Evolutionary conservation across 2,329 filamentous ascomycete genomes (phyloP).

Genomic region (Cercospora janseana): DNA sequence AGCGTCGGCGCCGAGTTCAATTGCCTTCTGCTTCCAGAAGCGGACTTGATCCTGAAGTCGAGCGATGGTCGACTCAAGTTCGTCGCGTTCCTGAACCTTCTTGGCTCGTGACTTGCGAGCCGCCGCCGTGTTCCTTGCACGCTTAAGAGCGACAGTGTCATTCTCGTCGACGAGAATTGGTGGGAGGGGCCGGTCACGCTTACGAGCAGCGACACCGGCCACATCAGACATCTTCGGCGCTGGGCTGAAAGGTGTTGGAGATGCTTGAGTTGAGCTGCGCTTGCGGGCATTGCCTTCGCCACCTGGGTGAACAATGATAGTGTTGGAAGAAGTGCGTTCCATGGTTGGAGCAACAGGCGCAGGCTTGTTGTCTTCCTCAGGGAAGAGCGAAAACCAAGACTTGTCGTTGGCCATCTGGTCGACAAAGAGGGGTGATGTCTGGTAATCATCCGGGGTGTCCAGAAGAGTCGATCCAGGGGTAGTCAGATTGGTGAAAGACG

Average conservation of each 20-base stretch:
- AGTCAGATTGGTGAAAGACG: conserved; percentile 77
- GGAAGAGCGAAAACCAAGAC: conserved; percentile 74
- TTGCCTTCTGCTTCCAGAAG: conserved; percentile 33
- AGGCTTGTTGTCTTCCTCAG: conserved; percentile 45
- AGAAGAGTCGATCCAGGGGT: conserved; percentile 73
- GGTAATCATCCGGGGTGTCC: conserved; percentile 73
- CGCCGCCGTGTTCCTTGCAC: conserved; percentile 87
- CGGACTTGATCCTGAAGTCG: conserved; percentile 45
- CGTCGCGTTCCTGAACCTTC: conserved; percentile 73
- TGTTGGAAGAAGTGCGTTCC: conserved; percentile 43
- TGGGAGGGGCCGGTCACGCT: conserved; percentile 76
- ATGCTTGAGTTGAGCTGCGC: conserved; percentile 35
- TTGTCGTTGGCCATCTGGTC: conserved; percentile 55
- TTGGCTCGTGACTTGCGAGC: conserved; percentile 89
- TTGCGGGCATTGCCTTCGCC: conserved; percentile 36
- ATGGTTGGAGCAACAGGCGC: conserved; percentile 36
- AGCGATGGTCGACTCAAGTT: conserved; percentile 69
- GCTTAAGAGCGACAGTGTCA: conserved; percentile 82
- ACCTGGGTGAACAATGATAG: conserved; percentile 41
- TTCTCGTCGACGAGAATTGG: conserved; percentile 72
- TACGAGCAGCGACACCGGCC: conserved; percentile 67
- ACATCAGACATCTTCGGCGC: conserved; percentile 63
- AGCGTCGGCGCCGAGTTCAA: conserved; percentile 19
- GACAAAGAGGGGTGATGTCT: conserved; percentile 75
- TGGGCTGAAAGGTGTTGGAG: conserved; percentile 40